phyloP scores from a whole-genome alignment of 2,329 filamentous ascomycete genomes.

The Trichoderma sp. region DNA sequence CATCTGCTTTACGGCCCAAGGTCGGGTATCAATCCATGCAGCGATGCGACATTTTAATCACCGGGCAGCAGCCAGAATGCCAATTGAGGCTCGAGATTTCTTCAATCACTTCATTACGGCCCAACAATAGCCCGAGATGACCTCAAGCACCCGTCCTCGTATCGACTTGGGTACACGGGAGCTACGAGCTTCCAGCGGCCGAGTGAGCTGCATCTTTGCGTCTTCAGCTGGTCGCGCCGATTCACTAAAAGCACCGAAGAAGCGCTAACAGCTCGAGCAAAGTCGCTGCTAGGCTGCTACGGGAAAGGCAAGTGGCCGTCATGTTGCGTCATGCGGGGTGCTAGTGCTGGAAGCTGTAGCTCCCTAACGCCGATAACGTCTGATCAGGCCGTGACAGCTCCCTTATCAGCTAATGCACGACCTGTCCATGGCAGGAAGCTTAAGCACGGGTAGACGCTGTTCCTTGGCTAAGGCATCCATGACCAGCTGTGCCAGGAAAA shows the following conservation, averaged over 20 bases:
- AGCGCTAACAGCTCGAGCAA: not conserved
- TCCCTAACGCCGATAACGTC: slow-evolving; percentile 16
- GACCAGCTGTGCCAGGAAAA: not conserved
- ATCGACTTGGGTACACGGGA: not conserved
- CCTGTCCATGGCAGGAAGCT: slow-evolving; percentile 1
- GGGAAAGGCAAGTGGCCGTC: not conserved
- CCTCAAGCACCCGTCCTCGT: not conserved
- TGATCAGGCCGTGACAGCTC: not conserved
- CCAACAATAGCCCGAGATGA: slow-evolving; percentile 1
- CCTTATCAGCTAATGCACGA: slow-evolving; percentile 19
- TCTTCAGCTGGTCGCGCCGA: not conserved
- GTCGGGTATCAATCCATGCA: not conserved
- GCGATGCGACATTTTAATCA: not conserved
- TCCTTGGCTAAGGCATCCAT: slow-evolving; percentile 10
- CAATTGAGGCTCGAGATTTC: not conserved
- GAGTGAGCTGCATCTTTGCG: not conserved
- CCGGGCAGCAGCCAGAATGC: not conserved
- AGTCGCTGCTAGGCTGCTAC: slow-evolving; percentile 8
- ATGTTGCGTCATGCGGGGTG: slow-evolving; percentile 20
- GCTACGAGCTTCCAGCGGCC: not conserved
- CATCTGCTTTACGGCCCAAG: not conserved
- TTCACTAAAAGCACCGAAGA: not conserved
- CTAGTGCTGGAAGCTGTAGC: slow-evolving; percentile 4
- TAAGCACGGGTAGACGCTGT: slow-evolving; percentile 1
- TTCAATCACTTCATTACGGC: not conserved